Base-by-base conservation (phyloP, 129 eudicot species). In the Flaveria sonorensis region DNA sequence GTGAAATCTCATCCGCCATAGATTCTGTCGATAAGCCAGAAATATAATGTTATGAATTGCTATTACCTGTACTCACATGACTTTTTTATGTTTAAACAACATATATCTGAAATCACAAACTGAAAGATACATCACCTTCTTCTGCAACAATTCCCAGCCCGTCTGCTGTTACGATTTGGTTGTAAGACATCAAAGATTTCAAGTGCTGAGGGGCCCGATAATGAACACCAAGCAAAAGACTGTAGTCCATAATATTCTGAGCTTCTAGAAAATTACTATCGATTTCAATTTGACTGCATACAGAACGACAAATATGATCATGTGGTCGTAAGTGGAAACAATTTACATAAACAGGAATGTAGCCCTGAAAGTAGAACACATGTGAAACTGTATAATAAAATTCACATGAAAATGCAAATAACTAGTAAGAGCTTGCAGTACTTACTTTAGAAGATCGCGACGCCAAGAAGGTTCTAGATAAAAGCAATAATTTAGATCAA, bases 241-340 rank as follows among this genome's bases (percentile, higher is more conserved):
- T 94, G 84, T 94, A 94, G 75, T 94, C 98, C 98, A 94, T 94
- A 64, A 94, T 94, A 85, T 91, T 80, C 76, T 94, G 93, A 59
- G 85, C 88, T 84, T 89, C 98, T 64, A 94, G 76, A 86, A 93
- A 93, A 77, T 91, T 87, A 77, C 97, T 91, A 70, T 93, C 98
- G 62, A 79, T 93, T 83, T 93, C 87, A 51, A 93, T 93, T 84
- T 93, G 98, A 77, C 98, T 93, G 88, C 86, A 84, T n/a, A 45
- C 56, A 55, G 10, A 82, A 59, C 40, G 57, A 75, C 40, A 43
- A 28, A 42, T 7, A 71, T 56, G 51, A 19, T 67, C 73, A 74
- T 51, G 47, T 9, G 43, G 53, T 13, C 56, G 16, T 42, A 39
- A 80, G 64, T 68, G 16, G 68, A 48, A 71, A 70, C 64, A 70